These are phyloP conservation scores for Leptographium wingfieldii DNA, from an alignment of 2,329 filamentous ascomycete species.

Conservation along the genomic window DNA sequence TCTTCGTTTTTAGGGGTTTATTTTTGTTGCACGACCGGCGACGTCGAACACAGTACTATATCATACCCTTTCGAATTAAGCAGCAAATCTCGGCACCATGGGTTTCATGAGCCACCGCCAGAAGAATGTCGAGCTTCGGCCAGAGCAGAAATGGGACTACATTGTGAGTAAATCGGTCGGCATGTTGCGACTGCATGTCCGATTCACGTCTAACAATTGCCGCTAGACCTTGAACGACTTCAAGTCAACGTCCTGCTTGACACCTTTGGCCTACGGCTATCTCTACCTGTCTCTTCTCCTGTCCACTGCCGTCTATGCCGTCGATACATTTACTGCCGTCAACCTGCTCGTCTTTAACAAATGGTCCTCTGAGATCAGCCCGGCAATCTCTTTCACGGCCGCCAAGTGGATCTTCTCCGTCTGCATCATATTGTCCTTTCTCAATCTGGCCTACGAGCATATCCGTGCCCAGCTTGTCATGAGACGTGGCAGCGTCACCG, in stretches of 20 bases:
- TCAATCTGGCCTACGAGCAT: constrained; percentile 71
- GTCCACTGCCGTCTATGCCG: constrained; percentile 72
- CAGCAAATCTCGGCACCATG: constrained; percentile 31
- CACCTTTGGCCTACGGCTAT: constrained; percentile 70
- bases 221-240: constrained; percentile 54
- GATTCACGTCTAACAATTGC: neutral
- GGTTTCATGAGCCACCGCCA: constrained; percentile 49
- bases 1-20: too few relatives aligned
- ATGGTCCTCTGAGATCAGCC: constrained; percentile 76
- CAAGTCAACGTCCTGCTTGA: constrained; percentile 65
- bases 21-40: neutral
- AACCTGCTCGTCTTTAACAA: constrained; percentile 80
- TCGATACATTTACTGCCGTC: constrained; percentile 88
- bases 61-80: neutral
- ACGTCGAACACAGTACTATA: neutral
- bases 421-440: constrained; percentile 83
- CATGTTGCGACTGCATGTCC: neutral
- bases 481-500: constrained; percentile 70
- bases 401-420: constrained; percentile 92
- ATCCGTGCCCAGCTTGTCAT: constrained; percentile 71
- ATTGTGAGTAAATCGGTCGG: constrained; percentile 45
- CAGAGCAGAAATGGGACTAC: constrained; percentile 91
- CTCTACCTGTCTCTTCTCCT: constrained; percentile 69
- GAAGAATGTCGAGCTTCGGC: constrained; percentile 52
- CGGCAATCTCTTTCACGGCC: constrained; percentile 62